Conservation (phyloP, 495 filamentous ascomycete species). For the Venustampulla echinocandica region DNA sequence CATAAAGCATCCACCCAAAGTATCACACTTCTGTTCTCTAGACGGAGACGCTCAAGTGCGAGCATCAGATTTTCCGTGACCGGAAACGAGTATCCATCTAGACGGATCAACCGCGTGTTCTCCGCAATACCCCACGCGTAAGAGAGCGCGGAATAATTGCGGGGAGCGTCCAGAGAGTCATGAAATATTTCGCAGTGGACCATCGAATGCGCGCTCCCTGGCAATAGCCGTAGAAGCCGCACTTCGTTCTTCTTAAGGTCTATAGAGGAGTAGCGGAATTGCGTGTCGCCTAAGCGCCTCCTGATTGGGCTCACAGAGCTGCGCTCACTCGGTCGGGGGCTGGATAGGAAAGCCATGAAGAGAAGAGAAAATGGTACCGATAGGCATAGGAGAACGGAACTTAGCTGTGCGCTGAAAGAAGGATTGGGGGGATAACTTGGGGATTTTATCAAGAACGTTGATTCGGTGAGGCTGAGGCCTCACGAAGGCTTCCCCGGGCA, state of each 20-base stretch:
- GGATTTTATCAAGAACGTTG: no score
- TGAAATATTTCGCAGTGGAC: conserved; percentile 21
- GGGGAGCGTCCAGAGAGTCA: conserved; percentile 10
- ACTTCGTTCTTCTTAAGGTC: conserved; percentile 3
- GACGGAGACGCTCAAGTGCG: conserved; percentile 18
- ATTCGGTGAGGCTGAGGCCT: no score
- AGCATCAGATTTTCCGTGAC: conserved; percentile 16
- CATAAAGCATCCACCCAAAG: conserved; percentile 16
- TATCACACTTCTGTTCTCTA: conserved; percentile 1
- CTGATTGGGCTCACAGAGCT: conserved; percentile 1
- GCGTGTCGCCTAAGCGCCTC: conserved; percentile 7
- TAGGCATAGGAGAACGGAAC: no score
- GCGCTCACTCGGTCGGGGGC: no score
- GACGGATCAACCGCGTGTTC: conserved; percentile 11
- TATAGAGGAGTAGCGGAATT: conserved; percentile 10
- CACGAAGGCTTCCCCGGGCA: no score
- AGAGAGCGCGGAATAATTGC: conserved; percentile 19
- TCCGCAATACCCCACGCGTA: conserved; percentile 25
- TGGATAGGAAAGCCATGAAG: no score
- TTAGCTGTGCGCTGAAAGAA: no score
- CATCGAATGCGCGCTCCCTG: conserved; percentile 2
- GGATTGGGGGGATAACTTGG: no score
- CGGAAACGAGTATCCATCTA: conserved; percentile 17
- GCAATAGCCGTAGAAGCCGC: conserved; percentile 13
- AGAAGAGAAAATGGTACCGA: no score